A percentile compares a stretch with the other conserved stretches of the same genome.
phyloP scores from a whole-genome alignment of 306 rosid species.

The Citrullus mucosospermus region DNA sequence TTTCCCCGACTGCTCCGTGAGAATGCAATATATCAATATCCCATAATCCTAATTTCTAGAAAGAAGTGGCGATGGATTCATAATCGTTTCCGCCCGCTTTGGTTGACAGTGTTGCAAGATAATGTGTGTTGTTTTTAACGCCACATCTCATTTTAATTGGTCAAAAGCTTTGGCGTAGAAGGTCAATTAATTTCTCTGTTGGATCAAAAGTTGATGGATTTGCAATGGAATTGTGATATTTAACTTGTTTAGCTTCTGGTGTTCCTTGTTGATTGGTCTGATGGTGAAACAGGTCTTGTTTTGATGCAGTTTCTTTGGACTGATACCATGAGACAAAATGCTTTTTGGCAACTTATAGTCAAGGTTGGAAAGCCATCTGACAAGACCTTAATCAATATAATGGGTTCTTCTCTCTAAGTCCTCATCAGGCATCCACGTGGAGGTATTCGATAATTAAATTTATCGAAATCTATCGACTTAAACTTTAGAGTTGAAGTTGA shows the following conservation, averaged over 20 bases:
- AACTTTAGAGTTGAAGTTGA: too few species aligned
- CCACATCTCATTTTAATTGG: neutral
- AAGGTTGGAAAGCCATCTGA: neutral
- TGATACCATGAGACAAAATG: neutral
- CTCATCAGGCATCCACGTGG: neutral
- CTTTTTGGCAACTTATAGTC: neutral
- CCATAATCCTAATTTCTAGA: neutral
- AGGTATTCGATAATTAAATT: too few species aligned
- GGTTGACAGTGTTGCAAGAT: neutral
- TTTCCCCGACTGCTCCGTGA: neutral
- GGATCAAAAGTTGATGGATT: neutral
- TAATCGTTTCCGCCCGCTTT: neutral
- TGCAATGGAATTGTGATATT: neutral
- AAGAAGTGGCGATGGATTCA: neutral
- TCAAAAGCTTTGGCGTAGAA: neutral
- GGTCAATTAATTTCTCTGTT: neutral
- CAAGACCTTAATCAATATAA: neutral
- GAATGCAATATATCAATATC: neutral
- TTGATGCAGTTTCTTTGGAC: neutral
- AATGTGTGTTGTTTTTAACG: neutral
- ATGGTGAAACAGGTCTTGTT: slow-evolving; percentile 5
- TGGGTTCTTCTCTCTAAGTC: neutral
- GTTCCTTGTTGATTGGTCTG: neutral
- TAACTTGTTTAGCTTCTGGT: neutral
- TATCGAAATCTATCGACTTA: too few species aligned